phyloP scores from a whole-genome alignment of 2,329 filamentous ascomycete genomes.

The Myriosclerotinia scirpicola region DNA sequence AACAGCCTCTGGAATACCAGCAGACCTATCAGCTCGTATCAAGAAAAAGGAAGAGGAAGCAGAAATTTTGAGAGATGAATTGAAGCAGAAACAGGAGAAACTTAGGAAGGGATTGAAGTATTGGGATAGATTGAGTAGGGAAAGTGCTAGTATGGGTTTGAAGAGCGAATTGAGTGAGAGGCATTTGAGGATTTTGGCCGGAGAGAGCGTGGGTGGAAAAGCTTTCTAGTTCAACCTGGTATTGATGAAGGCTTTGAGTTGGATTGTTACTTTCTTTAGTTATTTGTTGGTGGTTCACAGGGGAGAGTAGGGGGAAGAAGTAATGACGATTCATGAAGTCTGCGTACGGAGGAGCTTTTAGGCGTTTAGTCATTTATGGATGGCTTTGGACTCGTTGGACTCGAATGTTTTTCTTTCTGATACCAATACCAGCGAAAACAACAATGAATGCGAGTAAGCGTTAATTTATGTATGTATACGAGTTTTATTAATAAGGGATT shows the following conservation, averaged over 20 bases:
- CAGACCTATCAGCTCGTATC: conserved; percentile 35
- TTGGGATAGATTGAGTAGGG: conserved; percentile 39
- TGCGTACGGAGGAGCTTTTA: background rate
- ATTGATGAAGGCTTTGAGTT: background rate
- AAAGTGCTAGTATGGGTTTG: conserved; percentile 35
- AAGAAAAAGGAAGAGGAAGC: conserved; percentile 41
- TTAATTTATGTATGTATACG: background rate
- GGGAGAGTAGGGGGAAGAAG: background rate
- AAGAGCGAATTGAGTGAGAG: conserved; percentile 40
- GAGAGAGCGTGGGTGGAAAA: conserved; percentile 40
- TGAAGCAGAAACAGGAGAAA: conserved; percentile 40
- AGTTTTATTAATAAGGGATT: background rate
- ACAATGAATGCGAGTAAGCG: background rate
- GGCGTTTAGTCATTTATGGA: background rate
- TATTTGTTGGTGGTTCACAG: background rate
- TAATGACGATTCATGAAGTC: background rate
- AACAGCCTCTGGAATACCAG: conserved; percentile 36
- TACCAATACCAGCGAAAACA: background rate
- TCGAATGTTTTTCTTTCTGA: background rate
- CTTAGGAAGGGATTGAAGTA: conserved; percentile 37
- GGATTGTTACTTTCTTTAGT: background rate
- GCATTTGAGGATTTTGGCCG: conserved; percentile 40
- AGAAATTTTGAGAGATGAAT: conserved; percentile 37
- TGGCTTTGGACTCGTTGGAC: background rate
- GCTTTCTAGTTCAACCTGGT: conserved; percentile 35